Evolutionary conservation across 768 basidiomycete genomes (phyloP).

Genomic region (Sutorius australiensis): DNA sequence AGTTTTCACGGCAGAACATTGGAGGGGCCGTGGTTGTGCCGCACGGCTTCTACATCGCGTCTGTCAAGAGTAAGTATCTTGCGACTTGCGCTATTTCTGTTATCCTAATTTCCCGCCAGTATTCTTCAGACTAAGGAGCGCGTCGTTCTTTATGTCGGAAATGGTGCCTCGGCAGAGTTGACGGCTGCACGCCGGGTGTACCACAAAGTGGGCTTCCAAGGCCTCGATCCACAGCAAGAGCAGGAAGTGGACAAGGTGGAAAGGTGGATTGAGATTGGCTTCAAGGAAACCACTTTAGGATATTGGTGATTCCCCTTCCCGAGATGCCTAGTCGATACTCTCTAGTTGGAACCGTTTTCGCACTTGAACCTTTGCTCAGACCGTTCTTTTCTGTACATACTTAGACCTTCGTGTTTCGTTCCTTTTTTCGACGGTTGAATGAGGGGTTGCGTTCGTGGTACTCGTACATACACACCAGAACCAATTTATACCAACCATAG

Average conservation of each 20-base stretch:
- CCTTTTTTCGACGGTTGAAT: neutral
- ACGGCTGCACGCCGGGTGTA: constrained; percentile 57
- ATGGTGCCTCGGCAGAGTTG: constrained; percentile 37
- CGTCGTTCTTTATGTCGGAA: constrained; percentile 66
- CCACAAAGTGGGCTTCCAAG: constrained; percentile 61
- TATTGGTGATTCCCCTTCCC: constrained; percentile 57
- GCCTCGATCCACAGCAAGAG: constrained; percentile 34
- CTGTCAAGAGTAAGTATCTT: constrained; percentile 45
- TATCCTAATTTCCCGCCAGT: constrained; percentile 17
- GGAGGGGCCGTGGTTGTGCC: constrained; percentile 55
- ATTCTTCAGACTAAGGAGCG: constrained; percentile 39
- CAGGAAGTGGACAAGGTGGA: constrained; percentile 42
- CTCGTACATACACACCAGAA: constrained; percentile 1
- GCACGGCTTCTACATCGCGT: constrained; percentile 58
- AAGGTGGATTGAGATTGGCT: constrained; percentile 64
- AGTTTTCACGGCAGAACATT: constrained; percentile 56
- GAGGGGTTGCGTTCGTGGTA: constrained; percentile 1
- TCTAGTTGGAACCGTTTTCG: neutral
- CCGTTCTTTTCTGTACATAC: neutral
- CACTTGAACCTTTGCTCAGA: neutral
- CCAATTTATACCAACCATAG: neutral
- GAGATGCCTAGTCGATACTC: neutral
- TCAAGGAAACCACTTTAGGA: constrained; percentile 48
- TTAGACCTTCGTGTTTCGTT: neutral
- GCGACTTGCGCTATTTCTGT: neutral